Conservation (phyloP, 2,329 filamentous ascomycete species). For the Tolypocladium nubicola region DNA sequence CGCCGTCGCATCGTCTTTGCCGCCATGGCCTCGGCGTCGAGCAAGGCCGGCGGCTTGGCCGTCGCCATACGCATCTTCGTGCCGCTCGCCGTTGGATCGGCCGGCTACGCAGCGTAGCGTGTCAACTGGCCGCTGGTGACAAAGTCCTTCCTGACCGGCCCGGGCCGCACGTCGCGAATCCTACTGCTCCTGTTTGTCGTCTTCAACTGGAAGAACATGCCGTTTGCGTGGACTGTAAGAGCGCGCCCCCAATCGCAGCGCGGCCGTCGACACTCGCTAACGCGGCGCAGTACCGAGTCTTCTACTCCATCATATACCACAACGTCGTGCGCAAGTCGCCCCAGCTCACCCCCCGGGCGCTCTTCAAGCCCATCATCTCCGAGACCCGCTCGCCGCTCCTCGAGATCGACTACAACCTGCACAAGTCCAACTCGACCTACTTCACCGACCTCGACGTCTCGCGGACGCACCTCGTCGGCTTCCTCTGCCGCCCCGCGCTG, state of each 20-base stretch:
- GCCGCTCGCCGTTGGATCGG: constrained; percentile 28
- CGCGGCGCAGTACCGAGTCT: constrained; percentile 41
- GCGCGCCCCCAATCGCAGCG: constrained; percentile 3
- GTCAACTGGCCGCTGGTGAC: constrained; percentile 29
- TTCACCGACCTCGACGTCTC: constrained; percentile 78
- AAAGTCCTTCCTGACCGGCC: constrained; percentile 39
- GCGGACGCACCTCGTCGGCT: constrained; percentile 69
- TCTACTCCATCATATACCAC: constrained; percentile 46
- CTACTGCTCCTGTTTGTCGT: constrained; percentile 44
- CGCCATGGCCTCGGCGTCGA: constrained; percentile 19
- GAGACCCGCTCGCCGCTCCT: constrained; percentile 56
- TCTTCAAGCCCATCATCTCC: constrained; percentile 64
- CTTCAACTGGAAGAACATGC: constrained; percentile 63
- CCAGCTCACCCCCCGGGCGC: constrained; percentile 45
- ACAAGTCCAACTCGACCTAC: constrained; percentile 79
- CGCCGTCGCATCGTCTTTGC: neutral
- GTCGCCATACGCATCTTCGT: constrained; percentile 27
- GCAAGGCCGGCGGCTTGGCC: constrained; percentile 21
- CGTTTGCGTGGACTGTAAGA: constrained; percentile 65
- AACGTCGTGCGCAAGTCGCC: constrained; percentile 37
- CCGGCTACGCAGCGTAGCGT: constrained; percentile 36
- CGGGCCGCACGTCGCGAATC: constrained; percentile 42
- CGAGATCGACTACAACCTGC: constrained; percentile 79
- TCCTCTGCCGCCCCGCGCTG: constrained; percentile 43
- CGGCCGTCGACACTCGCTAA: neutral